Base-by-base conservation (phyloP, 257 asterid genomes). In the Solanum dulcamara region DNA sequence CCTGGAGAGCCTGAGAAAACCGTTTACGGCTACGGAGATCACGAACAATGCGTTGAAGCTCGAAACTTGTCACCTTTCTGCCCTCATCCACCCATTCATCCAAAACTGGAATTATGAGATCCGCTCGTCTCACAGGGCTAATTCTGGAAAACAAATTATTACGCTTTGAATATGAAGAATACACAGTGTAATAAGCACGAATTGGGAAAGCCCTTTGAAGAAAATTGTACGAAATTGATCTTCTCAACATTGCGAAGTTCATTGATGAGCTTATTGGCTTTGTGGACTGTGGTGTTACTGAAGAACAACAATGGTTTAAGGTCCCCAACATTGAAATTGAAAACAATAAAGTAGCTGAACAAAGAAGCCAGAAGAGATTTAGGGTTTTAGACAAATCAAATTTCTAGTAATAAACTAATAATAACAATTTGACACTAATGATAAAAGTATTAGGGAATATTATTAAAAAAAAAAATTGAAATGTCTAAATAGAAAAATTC, bases 41-140 rank as follows among this genome's bases (percentile, higher is more conserved):
- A 22, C 94, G 93, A 87, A 93, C 83, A 71, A 92, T 88, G 51
- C 90, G 87, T 24, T 87, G 92, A 86, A 93, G 81, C 87, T 93
- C 97, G 12, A 89, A 60, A 12, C 86, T 50, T 42, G 88, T 79
- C 35, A 91, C 85, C 57, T 87, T 84, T 84, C 92, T 85, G 55
- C 97, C 95, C 86, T 92, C 97, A 48, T 86, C 88, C 67, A 92
- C 89, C 97, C 97, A 93, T 57, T 91, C 89, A 82, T 93, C 92
- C 84, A 92, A 86, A 83, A 90, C 91, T 81, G 86, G 91, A 35
- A 90, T 87, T 9, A 92, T 86, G 44, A 85, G 92, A 86, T 74
- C 55, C n/a, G 90, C 88, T 38, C 80, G 75, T 40, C 86, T 87
- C 44, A 91, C 75, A 62, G 92, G 92, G 81, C 90, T 91, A 40